phyloP scores from a whole-genome alignment of 2,329 filamentous ascomycete species.

The Xylaria sp. region DNA sequence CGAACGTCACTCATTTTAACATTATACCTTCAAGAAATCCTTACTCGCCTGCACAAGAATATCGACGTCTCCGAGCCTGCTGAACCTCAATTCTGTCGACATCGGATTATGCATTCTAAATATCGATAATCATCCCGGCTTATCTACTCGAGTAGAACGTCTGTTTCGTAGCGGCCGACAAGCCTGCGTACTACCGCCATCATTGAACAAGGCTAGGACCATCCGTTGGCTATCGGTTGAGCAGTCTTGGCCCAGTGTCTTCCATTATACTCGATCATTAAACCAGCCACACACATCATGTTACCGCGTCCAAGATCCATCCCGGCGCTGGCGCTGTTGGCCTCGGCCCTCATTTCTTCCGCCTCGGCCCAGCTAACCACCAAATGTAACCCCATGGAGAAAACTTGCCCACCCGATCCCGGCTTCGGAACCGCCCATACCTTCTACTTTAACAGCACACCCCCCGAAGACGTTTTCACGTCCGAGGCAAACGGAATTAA shows the following conservation, averaged over 20 bases:
- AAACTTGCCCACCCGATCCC: conserved; percentile 71
- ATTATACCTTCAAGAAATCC: neutral
- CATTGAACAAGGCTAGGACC: neutral
- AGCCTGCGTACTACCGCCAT: neutral
- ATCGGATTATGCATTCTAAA: neutral
- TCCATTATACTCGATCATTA: neutral
- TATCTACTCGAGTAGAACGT: neutral
- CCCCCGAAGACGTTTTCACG: conserved; percentile 67
- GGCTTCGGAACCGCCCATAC: conserved; percentile 70
- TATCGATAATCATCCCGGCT: neutral
- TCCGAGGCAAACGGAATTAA: conserved; percentile 68
- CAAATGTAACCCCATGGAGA: conserved; percentile 76
- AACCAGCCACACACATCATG: conserved; percentile 2
- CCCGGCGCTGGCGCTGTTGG: conserved; percentile 49
- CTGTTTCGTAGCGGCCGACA: neutral
- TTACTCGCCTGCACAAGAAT: neutral
- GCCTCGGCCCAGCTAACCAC: conserved; percentile 75
- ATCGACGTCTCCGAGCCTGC: neutral
- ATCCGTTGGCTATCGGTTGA: neutral
- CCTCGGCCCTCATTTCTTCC: conserved; percentile 49
- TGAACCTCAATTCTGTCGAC: neutral
- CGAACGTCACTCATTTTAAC: conserved; percentile 12
- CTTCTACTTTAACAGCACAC: conserved; percentile 69
- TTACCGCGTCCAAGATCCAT: conserved; percentile 8
- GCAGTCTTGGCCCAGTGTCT: neutral